These are phyloP conservation scores for Myxozyma monticola DNA, from an alignment of 805 yeast species.

Conservation along the genomic window DNA sequence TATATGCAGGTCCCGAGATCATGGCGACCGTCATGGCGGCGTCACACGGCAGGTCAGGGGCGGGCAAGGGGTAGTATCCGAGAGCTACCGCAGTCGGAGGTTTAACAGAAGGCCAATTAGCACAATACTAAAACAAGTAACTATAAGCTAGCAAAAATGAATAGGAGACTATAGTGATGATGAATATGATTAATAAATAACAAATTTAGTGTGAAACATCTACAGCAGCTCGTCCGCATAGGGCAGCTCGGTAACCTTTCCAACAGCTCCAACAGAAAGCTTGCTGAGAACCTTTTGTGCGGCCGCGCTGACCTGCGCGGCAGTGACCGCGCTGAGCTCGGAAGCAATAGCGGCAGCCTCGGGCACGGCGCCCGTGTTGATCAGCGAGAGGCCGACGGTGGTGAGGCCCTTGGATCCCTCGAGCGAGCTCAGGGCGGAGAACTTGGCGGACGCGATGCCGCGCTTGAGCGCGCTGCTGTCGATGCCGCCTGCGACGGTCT, in stretches of 20 bases:
- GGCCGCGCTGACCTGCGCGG: constrained; percentile 41
- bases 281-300: constrained; percentile 46
- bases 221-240: constrained; percentile 64
- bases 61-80: no score
- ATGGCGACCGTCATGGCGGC: no score
- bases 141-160: not conserved
- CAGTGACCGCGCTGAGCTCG: constrained; percentile 28
- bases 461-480: constrained; percentile 45
- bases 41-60: no score
- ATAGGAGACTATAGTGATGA: not conserved
- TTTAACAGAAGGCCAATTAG: no score
- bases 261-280: constrained; percentile 85
- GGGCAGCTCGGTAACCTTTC: constrained; percentile 84
- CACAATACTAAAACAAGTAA: no score
- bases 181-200: not conserved
- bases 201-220: not conserved
- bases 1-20: no score
- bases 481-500: constrained; percentile 31
- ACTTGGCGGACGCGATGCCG: constrained; percentile 59
- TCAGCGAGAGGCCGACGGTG: constrained; percentile 28
- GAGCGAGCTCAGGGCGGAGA: constrained; percentile 52
- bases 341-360: constrained; percentile 36
- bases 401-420: constrained; percentile 29
- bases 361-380: constrained; percentile 44
- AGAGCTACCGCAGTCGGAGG: no score